Evolutionary conservation across 2,329 filamentous ascomycete genomes (phyloP).

Genomic region (Claviceps quebecensis): DNA sequence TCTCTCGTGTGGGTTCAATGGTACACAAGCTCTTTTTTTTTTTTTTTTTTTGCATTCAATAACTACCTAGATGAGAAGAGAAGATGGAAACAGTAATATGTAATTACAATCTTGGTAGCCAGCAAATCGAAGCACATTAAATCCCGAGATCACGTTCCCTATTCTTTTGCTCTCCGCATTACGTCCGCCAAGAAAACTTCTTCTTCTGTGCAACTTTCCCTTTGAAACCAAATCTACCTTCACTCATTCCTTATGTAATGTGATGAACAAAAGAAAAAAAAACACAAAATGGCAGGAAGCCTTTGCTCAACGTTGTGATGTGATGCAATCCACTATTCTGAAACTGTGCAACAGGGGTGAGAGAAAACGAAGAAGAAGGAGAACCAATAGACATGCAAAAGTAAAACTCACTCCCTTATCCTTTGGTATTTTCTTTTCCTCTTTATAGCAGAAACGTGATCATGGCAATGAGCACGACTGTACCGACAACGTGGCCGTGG

Average conservation of each 20-base stretch:
- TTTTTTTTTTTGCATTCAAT: not conserved
- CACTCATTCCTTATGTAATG: no score
- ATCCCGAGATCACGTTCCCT: not conserved
- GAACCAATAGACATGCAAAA: no score
- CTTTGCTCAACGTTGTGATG: no score
- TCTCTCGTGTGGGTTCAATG: no score
- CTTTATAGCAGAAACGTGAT: constrained; percentile 21
- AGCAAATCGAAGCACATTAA: not conserved
- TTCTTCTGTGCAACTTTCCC: not conserved
- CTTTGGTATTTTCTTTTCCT: not conserved
- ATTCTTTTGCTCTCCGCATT: not conserved
- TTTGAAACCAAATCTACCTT: not conserved
- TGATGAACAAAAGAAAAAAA: not conserved
- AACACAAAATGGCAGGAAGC: no score
- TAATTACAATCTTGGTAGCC: constrained; percentile 2
- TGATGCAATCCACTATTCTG: no score
- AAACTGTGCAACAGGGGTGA: not conserved
- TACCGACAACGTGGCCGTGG: constrained; percentile 19
- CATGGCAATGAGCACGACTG: constrained; percentile 22
- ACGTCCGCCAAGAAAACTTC: not conserved
- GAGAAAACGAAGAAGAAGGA: no score
- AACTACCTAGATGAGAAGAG: not conserved
- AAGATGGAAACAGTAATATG: not conserved
- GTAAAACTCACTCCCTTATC: not conserved
- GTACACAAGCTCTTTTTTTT: no score